Percentiles rank a stretch among this genome's conserved stretches.
These are phyloP conservation scores for Clonostachys sp. DNA, from an alignment of 2,329 filamentous ascomycete genomes.

Conservation along the genomic window DNA sequence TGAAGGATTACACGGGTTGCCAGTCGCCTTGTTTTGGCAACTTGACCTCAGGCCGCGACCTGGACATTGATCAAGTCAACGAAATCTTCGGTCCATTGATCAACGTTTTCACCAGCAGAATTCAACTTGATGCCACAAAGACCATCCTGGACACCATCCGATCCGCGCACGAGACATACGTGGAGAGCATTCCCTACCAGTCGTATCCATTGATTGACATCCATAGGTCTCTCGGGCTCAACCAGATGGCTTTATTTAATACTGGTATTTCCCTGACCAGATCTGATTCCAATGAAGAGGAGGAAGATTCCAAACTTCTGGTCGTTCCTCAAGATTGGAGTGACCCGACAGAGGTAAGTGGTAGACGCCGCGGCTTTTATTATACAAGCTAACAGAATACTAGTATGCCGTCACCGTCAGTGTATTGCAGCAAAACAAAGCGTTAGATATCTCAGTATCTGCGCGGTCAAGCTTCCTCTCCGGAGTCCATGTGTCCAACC, in stretches of 20 bases:
- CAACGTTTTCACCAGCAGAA: conserved; percentile 47
- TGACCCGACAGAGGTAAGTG: too few relatives aligned
- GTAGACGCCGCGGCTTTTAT: too few relatives aligned
- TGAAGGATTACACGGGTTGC: conserved; percentile 39
- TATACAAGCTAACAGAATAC: too few relatives aligned
- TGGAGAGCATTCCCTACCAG: conserved; percentile 40
- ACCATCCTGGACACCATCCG: neutral
- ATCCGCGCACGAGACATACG: conserved; percentile 31
- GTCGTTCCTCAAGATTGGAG: too few relatives aligned
- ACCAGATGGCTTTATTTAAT: neutral
- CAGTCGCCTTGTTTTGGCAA: conserved; percentile 49
- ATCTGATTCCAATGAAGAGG: too few relatives aligned
- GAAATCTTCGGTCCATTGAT: conserved; percentile 46
- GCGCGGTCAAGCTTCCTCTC: too few relatives aligned
- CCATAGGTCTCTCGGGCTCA: conserved; percentile 20
- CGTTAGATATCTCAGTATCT: too few relatives aligned
- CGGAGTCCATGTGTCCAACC: too few relatives aligned
- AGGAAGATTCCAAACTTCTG: too few relatives aligned
- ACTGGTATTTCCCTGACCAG: neutral
- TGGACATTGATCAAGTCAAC: conserved; percentile 39
- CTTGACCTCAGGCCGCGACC: conserved; percentile 48
- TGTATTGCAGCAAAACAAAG: too few relatives aligned
- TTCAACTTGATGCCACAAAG: conserved; percentile 9
- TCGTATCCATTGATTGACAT: conserved; percentile 42
- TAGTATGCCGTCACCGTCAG: too few relatives aligned